A percentile compares a stretch with the other conserved stretches of the same genome.
Evolutionary conservation across 2,329 filamentous ascomycete genomes (phyloP).

Genomic region (Ceratocystis diversiconidia): DNA sequence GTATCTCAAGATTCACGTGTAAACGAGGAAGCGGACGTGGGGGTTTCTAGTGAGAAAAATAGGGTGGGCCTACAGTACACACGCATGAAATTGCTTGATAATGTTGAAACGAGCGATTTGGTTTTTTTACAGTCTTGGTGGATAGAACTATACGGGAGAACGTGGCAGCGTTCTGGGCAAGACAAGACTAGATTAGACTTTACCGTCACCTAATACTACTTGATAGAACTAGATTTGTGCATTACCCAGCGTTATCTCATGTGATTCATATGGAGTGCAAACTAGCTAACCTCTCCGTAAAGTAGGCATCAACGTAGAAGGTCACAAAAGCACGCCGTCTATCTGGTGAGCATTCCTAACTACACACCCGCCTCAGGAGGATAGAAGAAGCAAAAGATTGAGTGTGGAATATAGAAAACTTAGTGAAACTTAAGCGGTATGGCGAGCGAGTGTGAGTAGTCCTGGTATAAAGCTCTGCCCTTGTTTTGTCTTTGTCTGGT

Average conservation of each 20-base stretch:
- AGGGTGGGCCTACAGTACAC: neutral
- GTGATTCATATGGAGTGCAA: no score
- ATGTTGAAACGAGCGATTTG: slow-evolving; percentile 1
- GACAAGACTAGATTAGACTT: neutral
- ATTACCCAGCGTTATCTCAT: no score
- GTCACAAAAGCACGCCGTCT: no score
- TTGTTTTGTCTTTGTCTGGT: neutral
- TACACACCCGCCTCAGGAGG: no score
- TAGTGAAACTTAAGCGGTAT: neutral
- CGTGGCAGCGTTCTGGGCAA: neutral
- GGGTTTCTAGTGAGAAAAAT: neutral
- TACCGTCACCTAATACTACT: no score
- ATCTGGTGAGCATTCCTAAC: no score
- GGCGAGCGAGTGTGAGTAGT: neutral
- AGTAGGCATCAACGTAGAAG: no score
- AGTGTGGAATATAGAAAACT: neutral
- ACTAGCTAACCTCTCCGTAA: no score
- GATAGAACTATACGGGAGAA: neutral
- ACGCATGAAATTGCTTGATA: neutral
- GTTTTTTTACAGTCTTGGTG: neutral
- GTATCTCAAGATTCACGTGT: slow-evolving; percentile 14
- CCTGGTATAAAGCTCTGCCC: neutral
- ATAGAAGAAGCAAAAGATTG: neutral
- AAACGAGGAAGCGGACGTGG: neutral
- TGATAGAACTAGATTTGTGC: no score